Evolutionary conservation across 2,329 filamentous ascomycete genomes (phyloP), one percentile per base, ranked within the genome.

Genomic region (Rhynchosporium agropyri): DNA sequence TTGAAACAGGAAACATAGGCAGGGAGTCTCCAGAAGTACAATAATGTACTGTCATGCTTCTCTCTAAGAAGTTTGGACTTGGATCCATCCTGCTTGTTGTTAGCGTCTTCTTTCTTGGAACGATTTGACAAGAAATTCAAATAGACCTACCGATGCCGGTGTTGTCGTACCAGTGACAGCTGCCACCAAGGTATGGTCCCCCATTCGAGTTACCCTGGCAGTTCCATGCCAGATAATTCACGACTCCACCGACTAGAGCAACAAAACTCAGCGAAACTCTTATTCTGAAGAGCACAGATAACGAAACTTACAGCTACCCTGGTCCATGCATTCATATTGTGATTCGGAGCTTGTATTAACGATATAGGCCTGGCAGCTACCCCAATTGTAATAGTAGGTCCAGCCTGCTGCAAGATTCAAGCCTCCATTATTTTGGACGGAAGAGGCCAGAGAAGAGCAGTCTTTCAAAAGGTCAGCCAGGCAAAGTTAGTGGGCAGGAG

Each of bases 81-180:
- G 12, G 15, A 43, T n/a, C 42, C 42, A 43, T 43, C 42, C 42
- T 43, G 42, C 13, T 43, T 43, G 7, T 4, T 8, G 13, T 43
- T 12, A 43, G 15, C 13, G 13, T n/a, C 15, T 43, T 43, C 15
- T 10, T 15, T n/a, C 42, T 15, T 43, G 20, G 20, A 20, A 43
- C 42, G 4, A 43, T 43, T 10, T n/a, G 13, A 43, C 7, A 12
- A 10, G 42, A n/a, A 9, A 43, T 10, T 13, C 42, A 15, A 43
- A 9, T 43, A 12, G 4, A 43, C 42, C 6, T 43, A 43, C 42
- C 42, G 13, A 43, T 43, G 42, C 12, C 12, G 42, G 42, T 43
- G 42, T 43, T 43, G 42, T 43, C 42, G 10, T 43, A 43, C 42
- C 42, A 43, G 42, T 43, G 42, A 43, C 42, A 43, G 42, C 42